Percentiles rank a stretch among this genome's conserved stretches.
Evolutionary conservation across 129 eudicot species (phyloP).

Genomic region (Saussurea involucrata): DNA sequence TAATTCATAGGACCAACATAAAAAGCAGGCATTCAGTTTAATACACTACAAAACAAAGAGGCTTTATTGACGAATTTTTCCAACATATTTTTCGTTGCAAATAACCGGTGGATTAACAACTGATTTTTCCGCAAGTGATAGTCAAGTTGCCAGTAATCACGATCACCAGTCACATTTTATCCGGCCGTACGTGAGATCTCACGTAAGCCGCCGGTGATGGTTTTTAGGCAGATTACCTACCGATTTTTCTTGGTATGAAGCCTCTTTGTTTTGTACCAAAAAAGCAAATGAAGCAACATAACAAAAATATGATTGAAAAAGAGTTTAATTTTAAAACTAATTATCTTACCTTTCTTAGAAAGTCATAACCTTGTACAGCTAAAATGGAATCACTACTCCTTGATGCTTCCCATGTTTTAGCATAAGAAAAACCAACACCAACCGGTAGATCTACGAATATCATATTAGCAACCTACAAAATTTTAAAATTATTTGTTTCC

Average conservation of each 20-base stretch:
- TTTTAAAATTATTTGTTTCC: not conserved
- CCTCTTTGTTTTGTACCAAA: not conserved
- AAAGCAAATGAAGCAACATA: not conserved
- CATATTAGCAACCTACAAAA: conserved; percentile 33
- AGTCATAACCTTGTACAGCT: conserved; percentile 22
- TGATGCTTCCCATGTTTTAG: conserved; percentile 17
- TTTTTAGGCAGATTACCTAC: no score
- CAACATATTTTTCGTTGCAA: no score
- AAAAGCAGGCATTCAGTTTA: not conserved
- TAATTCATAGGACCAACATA: not conserved
- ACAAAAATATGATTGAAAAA: not conserved
- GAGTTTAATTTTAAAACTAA: not conserved
- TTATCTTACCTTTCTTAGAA: conserved; percentile 25
- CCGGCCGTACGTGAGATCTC: no score
- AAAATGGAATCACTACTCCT: conserved; percentile 23
- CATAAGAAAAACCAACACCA: conserved; percentile 36
- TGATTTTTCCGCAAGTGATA: no score
- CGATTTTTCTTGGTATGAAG: no score
- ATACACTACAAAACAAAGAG: not conserved
- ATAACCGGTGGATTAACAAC: no score
- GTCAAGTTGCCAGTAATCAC: no score
- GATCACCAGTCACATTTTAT: no score
- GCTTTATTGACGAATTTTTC: not conserved
- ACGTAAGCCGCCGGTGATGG: no score
- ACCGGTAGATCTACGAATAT: conserved; percentile 31